Conservation (phyloP, 139 green algal genomes). For the Chlorella vulgaris region DNA sequence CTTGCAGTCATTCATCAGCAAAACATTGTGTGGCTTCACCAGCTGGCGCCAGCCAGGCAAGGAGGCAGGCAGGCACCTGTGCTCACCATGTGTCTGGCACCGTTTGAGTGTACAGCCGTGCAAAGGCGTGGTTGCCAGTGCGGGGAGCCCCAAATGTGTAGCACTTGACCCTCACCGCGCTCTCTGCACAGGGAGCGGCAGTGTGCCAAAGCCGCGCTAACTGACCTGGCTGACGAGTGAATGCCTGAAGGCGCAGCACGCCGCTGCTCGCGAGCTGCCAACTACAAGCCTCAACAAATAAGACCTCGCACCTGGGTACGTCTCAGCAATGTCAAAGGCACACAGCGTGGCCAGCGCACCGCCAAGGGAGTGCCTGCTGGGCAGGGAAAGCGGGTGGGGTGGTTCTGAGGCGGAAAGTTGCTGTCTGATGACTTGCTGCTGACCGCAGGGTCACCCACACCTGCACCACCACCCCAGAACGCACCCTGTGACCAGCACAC, state of each 20-base stretch:
- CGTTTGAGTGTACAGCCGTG: slow-evolving; percentile 43
- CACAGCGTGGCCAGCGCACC: slow-evolving; percentile 55
- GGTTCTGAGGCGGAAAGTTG: not conserved
- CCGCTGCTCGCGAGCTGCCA: no score
- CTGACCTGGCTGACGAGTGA: no score
- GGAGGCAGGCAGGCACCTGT: no score
- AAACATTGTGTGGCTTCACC: not conserved
- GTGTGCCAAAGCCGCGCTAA: no score
- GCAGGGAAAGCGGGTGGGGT: not conserved
- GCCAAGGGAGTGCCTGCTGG: slow-evolving; percentile 49
- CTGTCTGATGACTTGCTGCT: not conserved
- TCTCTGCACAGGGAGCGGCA: not conserved
- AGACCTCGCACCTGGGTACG: not conserved
- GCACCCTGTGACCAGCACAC: slow-evolving; percentile 5
- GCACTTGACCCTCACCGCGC: not conserved
- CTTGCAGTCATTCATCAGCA: not conserved
- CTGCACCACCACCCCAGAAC: not conserved
- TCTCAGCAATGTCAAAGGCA: slow-evolving; percentile 33
- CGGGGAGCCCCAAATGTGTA: slow-evolving; percentile 67
- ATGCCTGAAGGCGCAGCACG: no score
- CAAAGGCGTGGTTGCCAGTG: slow-evolving; percentile 69
- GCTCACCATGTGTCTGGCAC: slow-evolving; percentile 63
- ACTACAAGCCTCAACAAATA: not conserved
- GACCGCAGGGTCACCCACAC: not conserved
- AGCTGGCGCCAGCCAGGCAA: no score